These are phyloP conservation scores for Collybia sordida DNA, from an alignment of 768 basidiomycete species.

Conservation along the genomic window DNA sequence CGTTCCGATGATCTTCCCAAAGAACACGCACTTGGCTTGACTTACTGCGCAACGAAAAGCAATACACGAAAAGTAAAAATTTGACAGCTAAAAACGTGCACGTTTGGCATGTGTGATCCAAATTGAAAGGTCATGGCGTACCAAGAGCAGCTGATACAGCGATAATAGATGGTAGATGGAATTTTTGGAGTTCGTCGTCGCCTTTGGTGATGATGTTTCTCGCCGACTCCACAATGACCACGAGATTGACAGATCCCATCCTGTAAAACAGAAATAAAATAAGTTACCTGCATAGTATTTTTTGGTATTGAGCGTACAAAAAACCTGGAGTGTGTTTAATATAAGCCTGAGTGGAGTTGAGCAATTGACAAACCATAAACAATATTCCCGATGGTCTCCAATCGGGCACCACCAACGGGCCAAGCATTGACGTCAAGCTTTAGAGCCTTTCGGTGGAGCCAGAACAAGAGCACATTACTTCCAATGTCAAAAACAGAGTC, in stretches of 20 bases:
- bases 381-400: constrained; percentile 89
- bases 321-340: constrained; percentile 36
- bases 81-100: constrained; percentile 62
- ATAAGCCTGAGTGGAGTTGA: not conserved
- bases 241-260: constrained; percentile 90
- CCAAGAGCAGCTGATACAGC: constrained; percentile 84
- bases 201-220: constrained; percentile 64
- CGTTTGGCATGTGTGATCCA: constrained; percentile 1
- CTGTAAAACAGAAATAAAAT: constrained; percentile 34
- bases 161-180: constrained; percentile 82
- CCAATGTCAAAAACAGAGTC: constrained; percentile 87
- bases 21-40: constrained; percentile 94
- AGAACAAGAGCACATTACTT: constrained; percentile 79
- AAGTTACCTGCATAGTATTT: not conserved
- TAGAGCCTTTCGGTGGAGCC: constrained; percentile 72
- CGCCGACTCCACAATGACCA: constrained; percentile 86
- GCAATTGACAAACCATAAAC: constrained; percentile 59
- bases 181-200: constrained; percentile 49
- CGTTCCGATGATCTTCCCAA: constrained; percentile 97
- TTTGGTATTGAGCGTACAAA: constrained; percentile 30
- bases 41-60: constrained; percentile 70
- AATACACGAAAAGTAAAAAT: constrained; percentile 84
- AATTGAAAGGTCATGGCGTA: constrained; percentile 19
- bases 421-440: constrained; percentile 80
- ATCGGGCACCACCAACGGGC: constrained; percentile 89